Evolutionary conservation across 352 stramenopile genomes (phyloP), one percentile per base, ranked within the genome.

Genomic region (Elongisporangium undulatum): DNA sequence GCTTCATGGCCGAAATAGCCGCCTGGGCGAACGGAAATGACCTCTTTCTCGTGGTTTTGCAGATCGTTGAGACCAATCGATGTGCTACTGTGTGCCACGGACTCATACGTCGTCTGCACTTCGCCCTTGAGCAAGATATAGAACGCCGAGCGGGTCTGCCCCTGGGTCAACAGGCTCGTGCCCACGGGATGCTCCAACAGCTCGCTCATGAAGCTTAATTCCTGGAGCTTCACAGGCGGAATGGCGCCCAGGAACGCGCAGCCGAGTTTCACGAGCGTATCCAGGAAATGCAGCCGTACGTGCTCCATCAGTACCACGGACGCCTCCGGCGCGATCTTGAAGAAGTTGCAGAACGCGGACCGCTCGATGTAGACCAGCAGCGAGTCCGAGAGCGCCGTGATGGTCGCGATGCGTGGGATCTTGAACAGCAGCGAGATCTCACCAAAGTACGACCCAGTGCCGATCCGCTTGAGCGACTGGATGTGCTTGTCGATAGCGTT

Each of bases 351-450:
- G 55, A 91, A 91, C 9, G 75, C 71, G 2, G 77, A 64, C 16
- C 77, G 75, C 41, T 91, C 79, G 45, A 91, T 84, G 61, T 82
- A 89, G 26, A 91, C 74, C 16, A 91, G 68, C 16, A 91, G 58
- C 45, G 77, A 79, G 59, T 88, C 75, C 23, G 81, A 72, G 24
- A 85, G 38, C n/a, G 79, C 79, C 8, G 74, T 81, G 53, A 91
- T 79, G 51, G 69, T 88, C 16, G 75, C 83, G 39, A 88, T 76
- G 15, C 79, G 79, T n/a, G 77, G 77, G 54, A 89, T 79, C 54
- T 81, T 82, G 62, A 87, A 85, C 20, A 91, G 62, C 4, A 91
- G 66, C 52, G 79, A 88, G 61, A 88, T 91, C 49, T 91, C 81
- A 23, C 81, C 79, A 64, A 91, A 91, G 62, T 89, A 91, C 10